These are phyloP conservation scores for Starmerella sp. DNA, from an alignment of 805 yeast species.

Conservation along the genomic window DNA sequence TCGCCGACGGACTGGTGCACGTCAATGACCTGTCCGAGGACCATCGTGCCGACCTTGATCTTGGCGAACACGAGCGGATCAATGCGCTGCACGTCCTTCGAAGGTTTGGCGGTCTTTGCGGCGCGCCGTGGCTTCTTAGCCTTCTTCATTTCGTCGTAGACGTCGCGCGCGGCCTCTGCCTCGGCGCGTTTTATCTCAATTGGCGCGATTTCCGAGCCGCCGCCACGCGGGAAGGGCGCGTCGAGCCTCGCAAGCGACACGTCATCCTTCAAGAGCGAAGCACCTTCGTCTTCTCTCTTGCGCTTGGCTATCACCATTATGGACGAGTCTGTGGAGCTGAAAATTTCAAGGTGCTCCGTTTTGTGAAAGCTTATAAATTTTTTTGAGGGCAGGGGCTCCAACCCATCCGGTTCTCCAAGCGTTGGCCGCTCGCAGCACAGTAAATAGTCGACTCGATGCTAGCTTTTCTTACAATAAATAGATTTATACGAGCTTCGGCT, in stretches of 20 bases:
- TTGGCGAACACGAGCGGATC: constrained; percentile 54
- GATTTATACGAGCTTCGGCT: neutral
- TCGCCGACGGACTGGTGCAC: constrained; percentile 45
- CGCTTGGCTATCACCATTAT: constrained; percentile 9
- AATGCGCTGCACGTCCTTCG: constrained; percentile 32
- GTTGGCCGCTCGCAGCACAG: too few species aligned
- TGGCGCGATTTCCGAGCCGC: constrained; percentile 62
- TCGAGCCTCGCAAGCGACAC: constrained; percentile 8
- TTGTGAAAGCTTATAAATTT: constrained; percentile 8
- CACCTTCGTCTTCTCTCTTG: constrained; percentile 12
- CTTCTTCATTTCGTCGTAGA: constrained; percentile 25
- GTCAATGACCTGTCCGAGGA: constrained; percentile 63
- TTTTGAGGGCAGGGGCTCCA: constrained; percentile 12
- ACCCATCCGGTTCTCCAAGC: neutral
- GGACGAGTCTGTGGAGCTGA: neutral
- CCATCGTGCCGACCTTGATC: constrained; percentile 56
- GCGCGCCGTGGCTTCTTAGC: constrained; percentile 30
- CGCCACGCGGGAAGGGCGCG: constrained; percentile 81
- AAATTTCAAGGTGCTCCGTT: neutral
- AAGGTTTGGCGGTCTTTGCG: constrained; percentile 29
- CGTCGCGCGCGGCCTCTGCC: constrained; percentile 84
- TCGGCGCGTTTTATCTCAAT: constrained; percentile 86
- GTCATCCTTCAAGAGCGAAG: constrained; percentile 13
- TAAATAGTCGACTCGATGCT: too few species aligned
- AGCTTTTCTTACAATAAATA: neutral